Percentiles rank a stretch among this genome's conserved stretches.
Evolutionary conservation across 306 rosid species (phyloP).

Genomic region (Crataegus laevigata): DNA sequence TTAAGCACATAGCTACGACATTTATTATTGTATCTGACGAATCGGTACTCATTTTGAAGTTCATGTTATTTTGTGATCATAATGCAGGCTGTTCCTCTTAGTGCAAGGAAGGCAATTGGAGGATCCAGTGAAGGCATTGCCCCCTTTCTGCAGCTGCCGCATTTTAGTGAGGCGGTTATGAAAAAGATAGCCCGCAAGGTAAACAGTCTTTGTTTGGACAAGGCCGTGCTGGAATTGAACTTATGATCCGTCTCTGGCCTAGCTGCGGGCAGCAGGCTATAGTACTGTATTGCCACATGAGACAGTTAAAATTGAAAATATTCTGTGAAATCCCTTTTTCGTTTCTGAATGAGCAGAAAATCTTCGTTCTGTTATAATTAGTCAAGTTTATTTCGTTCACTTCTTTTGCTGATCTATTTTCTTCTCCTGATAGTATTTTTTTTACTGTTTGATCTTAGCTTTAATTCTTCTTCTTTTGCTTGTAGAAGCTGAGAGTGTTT

Average conservation of each 20-base stretch:
- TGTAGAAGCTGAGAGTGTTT: constrained; percentile 85
- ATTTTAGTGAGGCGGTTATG: constrained; percentile 69
- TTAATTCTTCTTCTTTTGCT: constrained; percentile 14
- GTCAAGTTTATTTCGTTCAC: not conserved
- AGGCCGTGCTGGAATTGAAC: not conserved
- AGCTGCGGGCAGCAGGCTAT: not conserved
- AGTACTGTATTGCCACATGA: not conserved
- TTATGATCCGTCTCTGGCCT: not conserved
- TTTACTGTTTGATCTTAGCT: not conserved
- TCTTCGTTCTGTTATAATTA: not conserved
- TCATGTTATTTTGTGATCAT: constrained; percentile 4
- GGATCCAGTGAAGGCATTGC: constrained; percentile 95
- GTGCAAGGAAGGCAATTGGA: constrained; percentile 79
- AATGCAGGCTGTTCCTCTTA: constrained; percentile 90
- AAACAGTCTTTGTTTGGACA: not conserved
- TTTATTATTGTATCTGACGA: not conserved
- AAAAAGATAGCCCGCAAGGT: constrained; percentile 97
- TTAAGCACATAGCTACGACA: not conserved
- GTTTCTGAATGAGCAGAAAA: not conserved
- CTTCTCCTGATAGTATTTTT: not conserved
- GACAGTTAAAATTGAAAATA: not conserved
- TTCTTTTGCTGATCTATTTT: not conserved
- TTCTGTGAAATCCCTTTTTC: not conserved
- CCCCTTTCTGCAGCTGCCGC: constrained; percentile 94
- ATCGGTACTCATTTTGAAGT: not conserved